Percentiles rank a stretch among this genome's conserved stretches.
Evolutionary conservation across 768 basidiomycete species (phyloP).

Genomic region (Xerocomellus chrysenteron): DNA sequence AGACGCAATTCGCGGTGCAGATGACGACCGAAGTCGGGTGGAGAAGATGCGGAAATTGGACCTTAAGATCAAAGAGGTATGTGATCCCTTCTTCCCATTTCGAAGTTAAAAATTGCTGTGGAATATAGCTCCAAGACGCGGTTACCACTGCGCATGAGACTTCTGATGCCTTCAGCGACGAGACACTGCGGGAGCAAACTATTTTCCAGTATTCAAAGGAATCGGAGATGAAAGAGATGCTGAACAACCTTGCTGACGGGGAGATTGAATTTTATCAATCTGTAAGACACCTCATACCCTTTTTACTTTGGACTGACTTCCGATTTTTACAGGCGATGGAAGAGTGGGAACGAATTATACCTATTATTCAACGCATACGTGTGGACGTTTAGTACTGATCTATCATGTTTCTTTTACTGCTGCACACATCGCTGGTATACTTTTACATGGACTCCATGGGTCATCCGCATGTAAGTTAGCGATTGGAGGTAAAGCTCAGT

Average conservation of each 20-base stretch:
- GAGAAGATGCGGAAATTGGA: constrained; percentile 94
- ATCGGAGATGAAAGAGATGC: constrained; percentile 95
- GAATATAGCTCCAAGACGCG: constrained; percentile 84
- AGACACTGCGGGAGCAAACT: constrained; percentile 87
- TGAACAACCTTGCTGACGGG: constrained; percentile 86
- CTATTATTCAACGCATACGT: constrained; percentile 88
- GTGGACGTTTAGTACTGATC: constrained; percentile 70
- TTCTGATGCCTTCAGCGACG: constrained; percentile 94
- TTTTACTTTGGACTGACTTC: constrained; percentile 4
- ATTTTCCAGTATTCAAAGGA: constrained; percentile 90
- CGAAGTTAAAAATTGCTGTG: not conserved
- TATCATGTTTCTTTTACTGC: constrained; percentile 18
- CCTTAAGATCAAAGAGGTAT: constrained; percentile 91
- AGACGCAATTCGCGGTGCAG: constrained; percentile 87
- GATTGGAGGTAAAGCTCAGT: constrained; percentile 1
- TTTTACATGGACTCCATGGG: constrained; percentile 7
- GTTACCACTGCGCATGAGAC: constrained; percentile 95
- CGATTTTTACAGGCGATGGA: constrained; percentile 72
- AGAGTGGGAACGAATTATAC: constrained; percentile 95
- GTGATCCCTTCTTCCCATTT: not conserved
- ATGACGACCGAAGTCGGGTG: constrained; percentile 89
- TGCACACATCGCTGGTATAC: constrained; percentile 9
- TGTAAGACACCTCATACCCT: constrained; percentile 39
- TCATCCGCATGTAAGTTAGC: constrained; percentile 4
- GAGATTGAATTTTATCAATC: constrained; percentile 94